A percentile compares a stretch with the other conserved stretches of the same genome.
phyloP scores from a whole-genome alignment of 2,329 filamentous ascomycete species.

The Gnomoniopsis smithogilvyi region DNA sequence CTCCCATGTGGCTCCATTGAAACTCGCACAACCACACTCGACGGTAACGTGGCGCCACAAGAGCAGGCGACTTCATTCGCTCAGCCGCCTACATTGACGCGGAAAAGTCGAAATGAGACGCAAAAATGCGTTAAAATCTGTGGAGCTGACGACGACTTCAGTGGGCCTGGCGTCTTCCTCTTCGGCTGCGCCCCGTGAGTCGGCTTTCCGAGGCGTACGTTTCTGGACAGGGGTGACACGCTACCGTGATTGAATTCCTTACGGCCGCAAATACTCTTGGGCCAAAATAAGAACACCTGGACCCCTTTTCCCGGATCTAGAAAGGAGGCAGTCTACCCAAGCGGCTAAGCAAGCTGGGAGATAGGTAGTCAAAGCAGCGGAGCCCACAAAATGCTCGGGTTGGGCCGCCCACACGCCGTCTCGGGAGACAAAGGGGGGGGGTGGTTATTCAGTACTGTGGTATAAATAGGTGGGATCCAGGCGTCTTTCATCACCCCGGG shows the following conservation, averaged over 20 bases:
- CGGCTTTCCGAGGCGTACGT: background rate
- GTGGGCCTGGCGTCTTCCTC: background rate
- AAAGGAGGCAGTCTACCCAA: too few relatives aligned
- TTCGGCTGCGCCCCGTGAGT: background rate
- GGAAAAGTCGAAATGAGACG: background rate
- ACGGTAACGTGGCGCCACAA: background rate
- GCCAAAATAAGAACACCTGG: too few relatives aligned
- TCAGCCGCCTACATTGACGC: background rate
- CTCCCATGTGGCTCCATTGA: background rate
- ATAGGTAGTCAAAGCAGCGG: too few relatives aligned
- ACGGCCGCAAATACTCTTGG: too few relatives aligned
- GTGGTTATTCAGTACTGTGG: too few relatives aligned
- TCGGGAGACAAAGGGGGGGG: too few relatives aligned
- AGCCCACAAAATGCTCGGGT: too few relatives aligned
- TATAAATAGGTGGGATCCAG: too few relatives aligned
- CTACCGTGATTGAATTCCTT: background rate
- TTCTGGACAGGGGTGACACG: background rate
- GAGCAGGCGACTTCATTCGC: background rate
- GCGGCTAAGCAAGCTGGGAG: too few relatives aligned
- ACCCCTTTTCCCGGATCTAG: too few relatives aligned
- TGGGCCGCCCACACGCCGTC: too few relatives aligned
- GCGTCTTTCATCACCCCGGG: too few relatives aligned
- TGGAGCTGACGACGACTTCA: constrained; percentile 1
- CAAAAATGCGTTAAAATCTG: background rate
- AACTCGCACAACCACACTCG: background rate